Conservation (phyloP, 257 asterid species). For the Nicotiana benthamiana region DNA sequence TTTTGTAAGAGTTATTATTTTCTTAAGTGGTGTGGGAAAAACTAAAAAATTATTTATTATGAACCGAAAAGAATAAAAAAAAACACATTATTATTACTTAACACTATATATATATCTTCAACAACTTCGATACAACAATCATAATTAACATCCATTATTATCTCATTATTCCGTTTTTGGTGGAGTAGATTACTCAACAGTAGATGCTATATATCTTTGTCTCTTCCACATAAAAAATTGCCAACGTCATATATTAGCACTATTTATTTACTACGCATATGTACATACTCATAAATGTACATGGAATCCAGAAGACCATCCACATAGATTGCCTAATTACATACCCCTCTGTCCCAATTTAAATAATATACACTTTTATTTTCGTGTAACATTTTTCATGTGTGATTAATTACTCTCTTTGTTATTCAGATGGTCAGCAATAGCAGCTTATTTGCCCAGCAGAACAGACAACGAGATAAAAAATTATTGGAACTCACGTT, state of each 20-base stretch:
- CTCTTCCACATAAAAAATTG: neutral
- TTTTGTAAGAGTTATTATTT: too few relatives aligned
- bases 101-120: neutral
- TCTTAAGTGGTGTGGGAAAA: too few relatives aligned
- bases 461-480: conserved; percentile 30
- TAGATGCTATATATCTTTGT: neutral
- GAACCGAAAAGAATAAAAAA: too few relatives aligned
- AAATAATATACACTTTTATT: too few relatives aligned
- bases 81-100: neutral
- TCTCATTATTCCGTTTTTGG: too few relatives aligned
- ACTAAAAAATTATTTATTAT: too few relatives aligned
- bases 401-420: neutral
- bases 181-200: neutral
- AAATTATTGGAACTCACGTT: conserved; percentile 26
- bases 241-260: neutral
- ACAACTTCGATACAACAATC: neutral
- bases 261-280: neutral
- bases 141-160: neutral
- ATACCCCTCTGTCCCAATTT: too few relatives aligned
- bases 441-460: conserved; percentile 15
- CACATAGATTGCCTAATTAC: too few relatives aligned
- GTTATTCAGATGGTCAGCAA: conserved; percentile 24
- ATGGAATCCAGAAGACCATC: too few relatives aligned
- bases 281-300: neutral
- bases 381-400: neutral